Evolutionary conservation across 2,329 filamentous ascomycete genomes (phyloP).

Genomic region (Sporothrix pseudoabietina): DNA sequence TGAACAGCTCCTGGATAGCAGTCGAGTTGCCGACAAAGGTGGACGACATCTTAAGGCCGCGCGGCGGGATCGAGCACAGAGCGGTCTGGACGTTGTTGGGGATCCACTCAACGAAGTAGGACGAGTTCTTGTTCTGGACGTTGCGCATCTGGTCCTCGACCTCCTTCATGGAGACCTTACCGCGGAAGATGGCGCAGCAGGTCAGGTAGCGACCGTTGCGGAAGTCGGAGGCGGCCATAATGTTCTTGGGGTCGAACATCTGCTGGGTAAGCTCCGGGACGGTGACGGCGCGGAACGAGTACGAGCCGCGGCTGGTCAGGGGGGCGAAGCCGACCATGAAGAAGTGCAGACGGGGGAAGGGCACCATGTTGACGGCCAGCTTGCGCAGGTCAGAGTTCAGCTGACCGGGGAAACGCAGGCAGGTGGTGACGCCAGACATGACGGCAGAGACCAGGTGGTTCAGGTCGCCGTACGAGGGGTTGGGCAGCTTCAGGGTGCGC

Average conservation of each 20-base stretch:
- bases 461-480: conserved; percentile 97
- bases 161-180: conserved; percentile 99
- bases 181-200: conserved; percentile 98
- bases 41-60: conserved; percentile 97
- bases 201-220: conserved; percentile 99
- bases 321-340: conserved; percentile 99
- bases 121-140: conserved; percentile 99
- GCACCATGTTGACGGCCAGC: conserved; percentile 99
- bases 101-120: conserved; percentile 99
- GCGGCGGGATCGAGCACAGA: conserved; percentile 96
- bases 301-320: conserved; percentile 79
- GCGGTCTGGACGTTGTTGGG: conserved; percentile 99
- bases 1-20: conserved; percentile 99
- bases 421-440: conserved; percentile 99
- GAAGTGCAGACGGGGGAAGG: conserved; percentile 99
- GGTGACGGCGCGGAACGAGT: conserved; percentile 96
- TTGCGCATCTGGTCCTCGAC: conserved; percentile 99
- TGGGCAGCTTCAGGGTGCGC: conserved; percentile 97
- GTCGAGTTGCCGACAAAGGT: conserved; percentile 99
- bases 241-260: conserved; percentile 99
- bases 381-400: conserved; percentile 99
- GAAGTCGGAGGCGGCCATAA: conserved; percentile 99
- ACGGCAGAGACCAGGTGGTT: conserved; percentile 99
- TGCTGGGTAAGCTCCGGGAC: conserved; percentile 99
- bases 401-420: conserved; percentile 98